A percentile compares a stretch with the other conserved stretches of the same genome.
Evolutionary conservation across 2,329 filamentous ascomycete species (phyloP).

Genomic region (Ophidiomyces ophidiicola): DNA sequence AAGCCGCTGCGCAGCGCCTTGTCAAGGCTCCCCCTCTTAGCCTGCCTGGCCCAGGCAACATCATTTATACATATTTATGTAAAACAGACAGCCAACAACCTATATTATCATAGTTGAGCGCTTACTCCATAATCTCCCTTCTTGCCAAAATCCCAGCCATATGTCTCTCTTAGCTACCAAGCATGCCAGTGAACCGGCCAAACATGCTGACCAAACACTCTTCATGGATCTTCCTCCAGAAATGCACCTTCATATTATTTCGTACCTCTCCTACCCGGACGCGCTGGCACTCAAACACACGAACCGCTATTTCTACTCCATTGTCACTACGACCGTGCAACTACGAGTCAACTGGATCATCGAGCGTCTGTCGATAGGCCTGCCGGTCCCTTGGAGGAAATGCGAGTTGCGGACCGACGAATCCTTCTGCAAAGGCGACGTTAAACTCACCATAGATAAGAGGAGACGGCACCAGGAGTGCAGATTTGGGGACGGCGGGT

Average conservation of each 20-base stretch:
- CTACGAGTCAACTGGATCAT: slow-evolving; percentile 60
- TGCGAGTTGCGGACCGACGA: slow-evolving; percentile 34
- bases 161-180: no score
- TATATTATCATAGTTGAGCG: no score
- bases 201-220: not conserved
- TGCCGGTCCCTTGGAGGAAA: slow-evolving; percentile 50
- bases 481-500: slow-evolving; percentile 22
- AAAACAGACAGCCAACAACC: no score
- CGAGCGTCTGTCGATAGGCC: slow-evolving; percentile 48
- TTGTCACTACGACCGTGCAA: slow-evolving; percentile 53
- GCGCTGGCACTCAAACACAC: slow-evolving; percentile 59
- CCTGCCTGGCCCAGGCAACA: no score
- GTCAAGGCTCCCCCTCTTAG: no score
- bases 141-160: no score
- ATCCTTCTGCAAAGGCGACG: slow-evolving; percentile 31
- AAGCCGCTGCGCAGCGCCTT: no score
- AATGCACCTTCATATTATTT: slow-evolving; percentile 51
- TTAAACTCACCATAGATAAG: slow-evolving; percentile 32
- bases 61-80: no score
- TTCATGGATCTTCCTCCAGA: slow-evolving; percentile 50
- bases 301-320: slow-evolving; percentile 48
- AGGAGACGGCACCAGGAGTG: slow-evolving; percentile 33
- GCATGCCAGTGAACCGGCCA: no score
- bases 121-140: no score
- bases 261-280: slow-evolving; percentile 55